A percentile compares a stretch with the other conserved stretches of the same genome.
phyloP scores from a whole-genome alignment of 768 basidiomycete genomes.

The Ramaria rubella region DNA sequence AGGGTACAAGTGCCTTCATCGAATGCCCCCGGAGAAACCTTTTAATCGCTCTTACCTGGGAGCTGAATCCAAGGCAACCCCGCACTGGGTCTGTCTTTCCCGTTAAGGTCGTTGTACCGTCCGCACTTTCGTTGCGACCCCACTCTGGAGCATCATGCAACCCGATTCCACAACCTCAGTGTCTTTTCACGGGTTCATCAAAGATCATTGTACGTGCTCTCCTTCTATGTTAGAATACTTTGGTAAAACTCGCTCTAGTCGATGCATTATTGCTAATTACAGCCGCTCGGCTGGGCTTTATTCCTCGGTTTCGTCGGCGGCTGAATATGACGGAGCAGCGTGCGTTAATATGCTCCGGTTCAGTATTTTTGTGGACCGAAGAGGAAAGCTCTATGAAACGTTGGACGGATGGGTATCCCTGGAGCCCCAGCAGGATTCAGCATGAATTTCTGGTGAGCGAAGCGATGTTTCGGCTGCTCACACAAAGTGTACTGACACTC shows the following conservation, averaged over 20 bases:
- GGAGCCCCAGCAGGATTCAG: conserved; percentile 80
- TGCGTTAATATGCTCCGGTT: conserved; percentile 43
- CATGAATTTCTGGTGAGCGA: conserved; percentile 72
- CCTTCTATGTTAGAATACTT: background rate
- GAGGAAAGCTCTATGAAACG: conserved; percentile 84
- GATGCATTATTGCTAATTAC: conserved; percentile 80
- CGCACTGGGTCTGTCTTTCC: background rate
- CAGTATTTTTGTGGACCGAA: conserved; percentile 74
- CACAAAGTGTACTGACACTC: background rate
- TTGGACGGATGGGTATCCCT: conserved; percentile 75
- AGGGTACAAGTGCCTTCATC: no score
- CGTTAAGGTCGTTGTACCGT: background rate
- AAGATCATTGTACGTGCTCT: background rate
- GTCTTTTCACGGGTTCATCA: background rate
- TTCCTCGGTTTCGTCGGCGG: conserved; percentile 77
- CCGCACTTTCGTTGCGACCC: background rate
- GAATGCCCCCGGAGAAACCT: no score
- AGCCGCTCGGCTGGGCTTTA: conserved; percentile 70
- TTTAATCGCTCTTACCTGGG: no score
- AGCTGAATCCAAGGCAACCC: background rate
- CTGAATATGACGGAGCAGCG: conserved; percentile 75
- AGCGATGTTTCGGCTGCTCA: background rate
- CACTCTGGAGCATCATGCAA: background rate
- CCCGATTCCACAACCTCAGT: background rate
- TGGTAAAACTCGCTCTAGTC: conserved; percentile 39